Percentiles rank a stretch among this genome's conserved stretches.
Conservation (phyloP, 2,329 filamentous ascomycete species). For the Diaporthe sp. region DNA sequence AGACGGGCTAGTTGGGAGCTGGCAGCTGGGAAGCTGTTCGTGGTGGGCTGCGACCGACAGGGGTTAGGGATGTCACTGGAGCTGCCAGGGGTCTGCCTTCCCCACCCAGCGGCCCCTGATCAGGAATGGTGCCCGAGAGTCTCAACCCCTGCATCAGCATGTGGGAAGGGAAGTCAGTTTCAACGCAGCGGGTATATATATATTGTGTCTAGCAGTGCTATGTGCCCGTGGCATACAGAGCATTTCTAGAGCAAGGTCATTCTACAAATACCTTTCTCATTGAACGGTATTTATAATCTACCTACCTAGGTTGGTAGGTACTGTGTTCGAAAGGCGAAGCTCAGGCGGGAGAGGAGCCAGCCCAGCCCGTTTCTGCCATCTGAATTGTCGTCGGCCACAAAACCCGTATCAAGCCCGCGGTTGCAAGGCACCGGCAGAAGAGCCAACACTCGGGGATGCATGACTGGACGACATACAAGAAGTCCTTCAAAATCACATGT, state of each 20-base stretch:
- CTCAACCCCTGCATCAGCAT: constrained; percentile 28
- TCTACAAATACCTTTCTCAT: background rate
- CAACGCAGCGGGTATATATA: background rate
- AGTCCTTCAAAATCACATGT: background rate
- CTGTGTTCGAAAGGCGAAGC: background rate
- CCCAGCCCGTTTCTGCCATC: background rate
- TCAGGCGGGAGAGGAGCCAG: background rate
- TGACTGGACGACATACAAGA: background rate
- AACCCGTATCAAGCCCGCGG: background rate
- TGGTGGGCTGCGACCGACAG: constrained; percentile 33
- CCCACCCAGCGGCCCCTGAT: constrained; percentile 26
- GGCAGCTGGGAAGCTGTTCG: constrained; percentile 21
- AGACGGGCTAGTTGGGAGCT: constrained; percentile 22
- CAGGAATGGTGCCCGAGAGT: constrained; percentile 30
- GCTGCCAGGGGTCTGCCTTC: constrained; percentile 23
- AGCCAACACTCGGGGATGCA: background rate
- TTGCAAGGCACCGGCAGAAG: background rate
- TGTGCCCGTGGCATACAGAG: background rate
- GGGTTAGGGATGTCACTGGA: constrained; percentile 27
- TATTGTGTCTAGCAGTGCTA: background rate
- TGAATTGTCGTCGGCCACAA: background rate
- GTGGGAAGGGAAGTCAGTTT: constrained; percentile 7
- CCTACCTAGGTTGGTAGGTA: background rate
- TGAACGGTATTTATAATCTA: too few species aligned
- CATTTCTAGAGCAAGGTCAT: too few species aligned